Conservation (phyloP, 768 basidiomycete species). For the Suillus paluster region DNA sequence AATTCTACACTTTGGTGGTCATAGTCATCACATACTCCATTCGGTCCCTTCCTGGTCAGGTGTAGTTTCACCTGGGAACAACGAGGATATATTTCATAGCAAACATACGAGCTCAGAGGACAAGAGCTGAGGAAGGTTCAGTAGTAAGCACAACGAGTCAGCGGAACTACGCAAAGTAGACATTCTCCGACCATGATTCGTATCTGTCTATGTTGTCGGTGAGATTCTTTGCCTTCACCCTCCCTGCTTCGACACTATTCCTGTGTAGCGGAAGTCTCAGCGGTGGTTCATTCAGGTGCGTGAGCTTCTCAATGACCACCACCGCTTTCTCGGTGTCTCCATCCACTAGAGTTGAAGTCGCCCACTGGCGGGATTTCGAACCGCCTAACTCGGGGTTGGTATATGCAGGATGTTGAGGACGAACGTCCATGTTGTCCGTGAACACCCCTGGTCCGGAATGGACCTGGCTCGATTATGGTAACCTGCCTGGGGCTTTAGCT, state of each 20-base stretch:
- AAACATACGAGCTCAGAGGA: no score
- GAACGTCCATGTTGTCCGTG: not conserved
- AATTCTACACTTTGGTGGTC: no score
- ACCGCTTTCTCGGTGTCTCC: conserved; percentile 27
- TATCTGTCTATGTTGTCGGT: conserved; percentile 20
- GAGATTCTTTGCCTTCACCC: conserved; percentile 17
- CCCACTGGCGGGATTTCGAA: not conserved
- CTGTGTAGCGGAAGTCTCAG: no score
- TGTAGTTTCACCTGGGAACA: no score
- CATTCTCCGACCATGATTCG: conserved; percentile 25
- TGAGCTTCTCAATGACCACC: conserved; percentile 19
- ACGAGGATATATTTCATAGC: no score
- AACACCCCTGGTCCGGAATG: conserved; percentile 16
- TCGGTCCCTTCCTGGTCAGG: no score
- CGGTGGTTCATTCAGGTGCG: no score
- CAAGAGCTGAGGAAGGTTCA: no score
- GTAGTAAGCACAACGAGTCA: no score
- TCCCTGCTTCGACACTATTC: not conserved
- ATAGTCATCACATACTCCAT: no score
- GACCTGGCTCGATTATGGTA: conserved; percentile 14
- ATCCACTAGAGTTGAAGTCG: not conserved
- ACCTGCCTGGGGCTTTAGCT: conserved; percentile 2
- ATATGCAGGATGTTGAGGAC: conserved; percentile 19
- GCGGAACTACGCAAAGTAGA: conserved; percentile 13
- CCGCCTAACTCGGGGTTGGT: conserved; percentile 11